Evolutionary conservation across 306 rosid genomes (phyloP), one percentile per base, ranked within the genome.

Genomic region (Myrica gale): DNA sequence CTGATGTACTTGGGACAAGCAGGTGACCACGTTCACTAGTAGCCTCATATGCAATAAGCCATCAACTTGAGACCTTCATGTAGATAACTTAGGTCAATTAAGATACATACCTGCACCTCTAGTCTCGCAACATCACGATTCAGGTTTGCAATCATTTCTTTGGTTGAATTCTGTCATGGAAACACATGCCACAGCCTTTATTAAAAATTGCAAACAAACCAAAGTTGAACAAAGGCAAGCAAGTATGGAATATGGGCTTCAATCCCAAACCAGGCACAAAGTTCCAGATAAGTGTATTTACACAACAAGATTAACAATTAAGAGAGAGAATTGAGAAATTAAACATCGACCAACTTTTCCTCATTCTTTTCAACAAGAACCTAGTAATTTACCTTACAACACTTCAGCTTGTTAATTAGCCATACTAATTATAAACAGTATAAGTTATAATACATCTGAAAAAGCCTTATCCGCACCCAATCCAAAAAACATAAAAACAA

Each of bases 31-130:
- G 52, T 32, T 13, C 48, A 52, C 17, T 51, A 41, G 5, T 9
- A 16, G 12, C 71, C 7, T 37, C 16, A 23, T 39, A 56, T 52
- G 32, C 58, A 76, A 71, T 43, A 72, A 60, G 61, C 60, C 61
- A n/a, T 79, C 74, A 52, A 41, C 46, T 73, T 26, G 42, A 81
- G 53, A 69, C 41, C 60, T 75, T 71, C 56, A 54, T 56, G 78
- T 32, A 74, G 69, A 61, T 83, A 41, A 70, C 52, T 50, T 74
- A 62, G 72, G 74, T 12, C 71, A 54, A 74, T 53, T 32, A 3
- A 61, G 78, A 78, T 78, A 78, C 82, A 71, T 90, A 93, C 98
- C 94, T 87, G 96, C 32, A 61, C 80, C 52, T 55, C 88, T 82
- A 91, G 83, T 86, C 80, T 71, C 42, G 81, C 57, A 56, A 81